Evolutionary conservation across 176 grass and related monocot species (phyloP).

Genomic region (Leersia perrieri): DNA sequence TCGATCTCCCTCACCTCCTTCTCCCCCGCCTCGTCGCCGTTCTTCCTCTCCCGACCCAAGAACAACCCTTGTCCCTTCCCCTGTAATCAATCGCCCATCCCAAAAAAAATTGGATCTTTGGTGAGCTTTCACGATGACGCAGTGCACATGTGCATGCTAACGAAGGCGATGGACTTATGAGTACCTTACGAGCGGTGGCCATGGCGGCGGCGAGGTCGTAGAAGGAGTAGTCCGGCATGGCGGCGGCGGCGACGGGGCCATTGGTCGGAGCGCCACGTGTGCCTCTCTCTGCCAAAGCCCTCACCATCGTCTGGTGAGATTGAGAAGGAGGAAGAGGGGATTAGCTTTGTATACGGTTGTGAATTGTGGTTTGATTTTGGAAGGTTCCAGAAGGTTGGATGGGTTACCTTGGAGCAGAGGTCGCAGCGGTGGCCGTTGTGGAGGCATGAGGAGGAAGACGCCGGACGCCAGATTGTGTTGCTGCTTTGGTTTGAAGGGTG

Average conservation of each 20-base stretch:
- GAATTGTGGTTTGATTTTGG: background rate
- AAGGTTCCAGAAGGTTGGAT: background rate
- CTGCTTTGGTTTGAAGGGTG: slow-evolving; percentile 67
- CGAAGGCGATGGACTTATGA: background rate
- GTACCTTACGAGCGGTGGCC: slow-evolving; percentile 44
- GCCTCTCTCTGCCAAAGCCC: slow-evolving; percentile 26
- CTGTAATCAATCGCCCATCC: background rate
- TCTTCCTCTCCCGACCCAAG: slow-evolving; percentile 25
- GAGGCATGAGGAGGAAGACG: slow-evolving; percentile 34
- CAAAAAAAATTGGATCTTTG: background rate
- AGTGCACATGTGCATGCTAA: background rate
- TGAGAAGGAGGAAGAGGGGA: background rate
- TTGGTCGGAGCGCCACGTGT: background rate
- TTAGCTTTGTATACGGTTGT: background rate
- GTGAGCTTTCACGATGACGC: background rate
- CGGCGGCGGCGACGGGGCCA: background rate
- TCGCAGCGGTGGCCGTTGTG: slow-evolving; percentile 48
- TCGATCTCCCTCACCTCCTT: slow-evolving; percentile 60
- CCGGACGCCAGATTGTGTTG: slow-evolving; percentile 45
- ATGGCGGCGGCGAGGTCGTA: slow-evolving; percentile 49
- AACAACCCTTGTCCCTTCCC: background rate
- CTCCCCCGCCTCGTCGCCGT: background rate
- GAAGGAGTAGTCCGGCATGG: slow-evolving; percentile 40
- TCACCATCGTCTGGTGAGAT: slow-evolving; percentile 33
- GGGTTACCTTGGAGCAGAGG: slow-evolving; percentile 57